phyloP scores from a whole-genome alignment of 306 rosid genomes.

The Casuarina cunninghamiana region DNA sequence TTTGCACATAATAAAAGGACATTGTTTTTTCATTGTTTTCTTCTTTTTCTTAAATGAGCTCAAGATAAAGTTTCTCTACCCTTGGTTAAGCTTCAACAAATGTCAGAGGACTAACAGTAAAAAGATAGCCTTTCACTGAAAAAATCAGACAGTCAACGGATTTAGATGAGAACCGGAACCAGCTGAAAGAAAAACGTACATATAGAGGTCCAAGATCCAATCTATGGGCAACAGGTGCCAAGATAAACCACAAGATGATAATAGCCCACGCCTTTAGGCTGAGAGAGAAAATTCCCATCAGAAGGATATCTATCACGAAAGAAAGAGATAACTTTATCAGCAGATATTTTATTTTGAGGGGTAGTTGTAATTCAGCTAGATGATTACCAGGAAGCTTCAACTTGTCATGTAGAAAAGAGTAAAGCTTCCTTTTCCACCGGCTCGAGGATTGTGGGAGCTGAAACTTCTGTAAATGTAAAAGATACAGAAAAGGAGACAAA shows the following conservation, averaged over 20 bases:
- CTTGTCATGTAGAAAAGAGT: constrained; percentile 73
- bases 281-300: constrained; percentile 85
- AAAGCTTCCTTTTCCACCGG: constrained; percentile 75
- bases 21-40: not conserved
- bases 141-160: not conserved
- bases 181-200: constrained; percentile 48
- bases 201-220: constrained; percentile 88
- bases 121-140: constrained; percentile 1
- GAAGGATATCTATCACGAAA: constrained; percentile 67
- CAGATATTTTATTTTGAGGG: constrained; percentile 18
- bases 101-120: not conserved
- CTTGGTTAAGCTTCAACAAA: not conserved
- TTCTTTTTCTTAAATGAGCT: not conserved
- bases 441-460: constrained; percentile 84
- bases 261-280: constrained; percentile 77
- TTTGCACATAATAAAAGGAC: not conserved
- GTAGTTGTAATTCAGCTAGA: constrained; percentile 19
- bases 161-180: constrained; percentile 8
- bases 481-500: constrained; percentile 25
- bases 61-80: not conserved
- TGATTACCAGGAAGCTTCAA: constrained; percentile 84
- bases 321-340: constrained; percentile 32
- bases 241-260: constrained; percentile 77
- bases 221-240: constrained; percentile 88
- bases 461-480: constrained; percentile 61